Evolutionary conservation across 495 filamentous ascomycete species (phyloP).

Genomic region (Filosporella fistucella): DNA sequence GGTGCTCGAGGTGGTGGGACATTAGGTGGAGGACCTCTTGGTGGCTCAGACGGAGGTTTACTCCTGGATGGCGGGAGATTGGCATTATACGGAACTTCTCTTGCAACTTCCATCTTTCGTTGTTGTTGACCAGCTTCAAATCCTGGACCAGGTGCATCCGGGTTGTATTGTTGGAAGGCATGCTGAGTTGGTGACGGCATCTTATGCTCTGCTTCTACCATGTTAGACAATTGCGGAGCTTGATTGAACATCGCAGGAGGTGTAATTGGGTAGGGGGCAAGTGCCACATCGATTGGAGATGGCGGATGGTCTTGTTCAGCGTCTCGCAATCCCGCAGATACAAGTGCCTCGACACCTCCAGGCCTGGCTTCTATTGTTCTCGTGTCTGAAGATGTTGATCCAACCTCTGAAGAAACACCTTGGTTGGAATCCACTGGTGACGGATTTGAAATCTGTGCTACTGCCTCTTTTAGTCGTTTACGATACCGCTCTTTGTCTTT

Average conservation of each 20-base stretch:
- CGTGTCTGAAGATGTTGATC: slow-evolving; percentile 12
- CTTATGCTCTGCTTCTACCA: slow-evolving; percentile 30
- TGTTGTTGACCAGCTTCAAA: slow-evolving; percentile 34
- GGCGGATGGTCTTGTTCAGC: slow-evolving; percentile 19
- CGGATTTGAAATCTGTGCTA: slow-evolving; percentile 46
- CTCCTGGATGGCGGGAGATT: slow-evolving; percentile 42
- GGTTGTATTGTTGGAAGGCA: slow-evolving; percentile 46
- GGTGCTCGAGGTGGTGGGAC: slow-evolving; percentile 21
- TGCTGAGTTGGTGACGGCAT: slow-evolving; percentile 51
- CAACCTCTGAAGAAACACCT: slow-evolving; percentile 21
- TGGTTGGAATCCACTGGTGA: slow-evolving; percentile 23
- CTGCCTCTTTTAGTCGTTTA: slow-evolving; percentile 79
- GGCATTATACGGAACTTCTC: slow-evolving; percentile 39
- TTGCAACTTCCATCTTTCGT: slow-evolving; percentile 26
- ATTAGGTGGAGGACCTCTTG: slow-evolving; percentile 22
- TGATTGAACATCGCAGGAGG: slow-evolving; percentile 39
- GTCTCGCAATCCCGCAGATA: slow-evolving; percentile 19
- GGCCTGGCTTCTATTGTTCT: slow-evolving; percentile 3
- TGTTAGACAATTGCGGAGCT: slow-evolving; percentile 14
- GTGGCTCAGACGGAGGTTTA: slow-evolving; percentile 34
- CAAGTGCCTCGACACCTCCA: slow-evolving; percentile 11
- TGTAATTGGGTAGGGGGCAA: slow-evolving; percentile 54
- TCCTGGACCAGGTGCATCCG: slow-evolving; percentile 40
- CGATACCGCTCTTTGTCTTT: slow-evolving; percentile 95
- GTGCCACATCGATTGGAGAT: slow-evolving; percentile 45